These are phyloP conservation scores for Bretschneidera sinensis DNA, from an alignment of 345 rosid genomes.

Conservation along the genomic window DNA sequence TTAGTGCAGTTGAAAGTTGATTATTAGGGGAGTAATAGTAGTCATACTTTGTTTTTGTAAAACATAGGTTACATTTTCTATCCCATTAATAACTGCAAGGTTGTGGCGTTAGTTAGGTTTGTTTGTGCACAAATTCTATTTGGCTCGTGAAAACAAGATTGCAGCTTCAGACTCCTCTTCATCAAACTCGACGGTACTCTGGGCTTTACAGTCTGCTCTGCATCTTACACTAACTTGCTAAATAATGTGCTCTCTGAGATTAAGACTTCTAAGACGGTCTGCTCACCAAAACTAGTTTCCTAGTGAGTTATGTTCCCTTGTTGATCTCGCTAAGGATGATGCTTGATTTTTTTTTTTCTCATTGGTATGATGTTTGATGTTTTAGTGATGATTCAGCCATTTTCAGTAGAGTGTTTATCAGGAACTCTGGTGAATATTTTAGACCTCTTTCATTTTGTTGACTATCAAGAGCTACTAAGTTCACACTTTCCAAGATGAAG, in stretches of 20 bases:
- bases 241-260: slow-evolving; percentile 22
- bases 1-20: not conserved
- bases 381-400: not conserved
- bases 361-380: not conserved
- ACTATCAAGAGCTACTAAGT: not conserved
- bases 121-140: slow-evolving; percentile 83
- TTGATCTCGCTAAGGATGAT: not conserved
- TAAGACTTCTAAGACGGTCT: not conserved
- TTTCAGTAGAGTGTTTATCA: not conserved
- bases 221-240: slow-evolving; percentile 33
- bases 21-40: not conserved
- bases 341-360: not conserved
- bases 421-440: not conserved
- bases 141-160: slow-evolving; percentile 96
- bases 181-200: slow-evolving; percentile 63
- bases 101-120: slow-evolving; percentile 52
- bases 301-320: not conserved
- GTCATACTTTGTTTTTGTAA: not conserved
- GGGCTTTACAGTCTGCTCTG: slow-evolving; percentile 70
- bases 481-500: not conserved
- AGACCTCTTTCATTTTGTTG: not conserved
- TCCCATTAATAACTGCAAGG: slow-evolving; percentile 7
- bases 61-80: not conserved
- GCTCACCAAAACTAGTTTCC: not conserved
- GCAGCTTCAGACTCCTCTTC: slow-evolving; percentile 92